Evolutionary conservation across 1,284 basidiomycete species (phyloP), one percentile per base, ranked within the genome.

Genomic region (Malassezia psittaci): DNA sequence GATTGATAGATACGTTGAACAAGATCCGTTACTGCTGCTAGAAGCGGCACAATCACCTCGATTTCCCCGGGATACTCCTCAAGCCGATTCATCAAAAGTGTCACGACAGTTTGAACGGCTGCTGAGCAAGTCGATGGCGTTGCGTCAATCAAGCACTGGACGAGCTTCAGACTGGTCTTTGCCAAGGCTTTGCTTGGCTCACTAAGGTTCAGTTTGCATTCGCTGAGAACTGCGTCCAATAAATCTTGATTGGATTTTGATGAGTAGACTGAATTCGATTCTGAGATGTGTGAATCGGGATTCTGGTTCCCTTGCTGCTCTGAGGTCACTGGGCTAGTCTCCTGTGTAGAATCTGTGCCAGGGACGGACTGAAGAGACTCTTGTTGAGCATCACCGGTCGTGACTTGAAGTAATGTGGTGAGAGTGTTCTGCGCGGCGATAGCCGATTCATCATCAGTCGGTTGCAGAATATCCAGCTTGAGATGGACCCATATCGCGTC

Each of bases 51-150:
- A 34, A 86, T 82, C 0, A 87, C 80, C 1, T 84, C 79, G 0
- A 83, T 78, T 61, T 96, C 85, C 62, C 84, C 80, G 57, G 83
- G 80, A 77, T 87, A 94, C 44, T 88, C 78, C 45, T 79, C 79
- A 18, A 62, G 63, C 52, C 64, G 55, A 52, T 60, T 60, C 35
- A 71, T 65, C 59, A 71, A 60, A 21, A 59, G 54, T 11, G 52
- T 57, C 55, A 61, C 63, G 16, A 65, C 54, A 13, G 62, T 60
- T 8, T 59, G 61, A 13, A 64, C 58, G 9, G 66, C 62, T 15
- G 61, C 41, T 16, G 60, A 48, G 5, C 58, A 50, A 3, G 72
- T 74, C 32, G 54, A 46, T 4, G 62, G 41, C 19, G 57, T 51
- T 0, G 72, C 72, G 1, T 59, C 53, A 10, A 70, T 54, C 5